phyloP scores from a whole-genome alignment of 2,329 filamentous ascomycete genomes.

The Alternaria angustiovoidea region DNA sequence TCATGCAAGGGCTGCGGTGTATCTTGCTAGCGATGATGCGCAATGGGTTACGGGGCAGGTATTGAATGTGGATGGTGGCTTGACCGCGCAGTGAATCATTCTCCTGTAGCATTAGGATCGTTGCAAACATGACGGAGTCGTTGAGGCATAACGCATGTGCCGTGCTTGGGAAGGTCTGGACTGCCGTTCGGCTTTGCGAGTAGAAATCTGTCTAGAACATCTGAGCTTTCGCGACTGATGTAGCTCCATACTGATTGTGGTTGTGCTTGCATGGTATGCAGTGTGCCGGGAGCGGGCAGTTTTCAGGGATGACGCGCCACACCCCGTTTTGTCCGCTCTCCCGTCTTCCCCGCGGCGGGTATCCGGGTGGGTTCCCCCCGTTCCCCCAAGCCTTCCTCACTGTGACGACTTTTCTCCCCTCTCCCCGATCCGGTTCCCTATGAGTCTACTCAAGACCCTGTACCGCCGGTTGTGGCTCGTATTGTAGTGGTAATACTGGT shows the following conservation, averaged over 20 bases:
- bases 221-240: background rate
- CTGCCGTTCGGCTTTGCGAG: background rate
- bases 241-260: background rate
- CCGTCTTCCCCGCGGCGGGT: background rate
- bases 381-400: background rate
- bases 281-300: background rate
- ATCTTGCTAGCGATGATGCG: slow-evolving; percentile 27
- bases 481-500: background rate
- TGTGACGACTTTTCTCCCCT: too few species aligned
- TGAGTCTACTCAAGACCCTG: background rate
- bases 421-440: too few species aligned
- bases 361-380: background rate
- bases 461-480: background rate
- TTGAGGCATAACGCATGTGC: too few species aligned
- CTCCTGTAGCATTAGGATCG: too few species aligned
- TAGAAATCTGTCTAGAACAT: background rate
- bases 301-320: background rate
- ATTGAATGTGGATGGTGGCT: too few species aligned
- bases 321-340: background rate
- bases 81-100: too few species aligned
- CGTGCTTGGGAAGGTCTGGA: background rate
- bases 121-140: too few species aligned
- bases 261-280: slow-evolving; percentile 3
- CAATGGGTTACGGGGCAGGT: slow-evolving; percentile 51
- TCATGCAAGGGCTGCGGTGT: too few species aligned